Evolutionary conservation across 2,329 filamentous ascomycete genomes (phyloP), one percentile per base, ranked within the genome.

Genomic region (Sclerotinia spermophila): DNA sequence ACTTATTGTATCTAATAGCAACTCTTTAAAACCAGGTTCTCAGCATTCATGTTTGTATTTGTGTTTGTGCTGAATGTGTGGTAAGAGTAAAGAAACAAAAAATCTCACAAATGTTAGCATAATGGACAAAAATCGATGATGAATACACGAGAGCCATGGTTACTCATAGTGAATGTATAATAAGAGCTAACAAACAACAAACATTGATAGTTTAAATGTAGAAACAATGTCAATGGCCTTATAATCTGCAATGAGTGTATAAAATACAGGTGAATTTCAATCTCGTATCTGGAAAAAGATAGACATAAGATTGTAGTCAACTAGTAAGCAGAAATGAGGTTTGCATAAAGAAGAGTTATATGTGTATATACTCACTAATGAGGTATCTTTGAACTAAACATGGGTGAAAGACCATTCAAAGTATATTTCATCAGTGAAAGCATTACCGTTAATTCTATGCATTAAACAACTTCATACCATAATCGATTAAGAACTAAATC

Each of bases 21-120:
- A 3, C 27, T 17, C 17, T 3, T 30, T 7, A 13, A 53, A 1
- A 30, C 5, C 4, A 4, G 2, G 1, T 27, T 7, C 13, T 3
- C 30, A 5, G 30, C 2, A 21, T 33, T 24, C 2, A 33, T 56
- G 3, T 33, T 55, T 33, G 17, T 55, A 4, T 33, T 33, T 33
- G 5, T 38, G 24, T 58, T 38, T 24, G 53, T 11, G 8, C 8
- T 33, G 5, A 6, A 6, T 15, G 11, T 24, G 2, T 58, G 21
- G 3, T 1, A 45, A 58, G 33, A 24, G 30, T 35, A 35, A 7
- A 21, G 13, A 58, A 17, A 17, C 27, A 15, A 0, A n/a, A 27
- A 5, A 51, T 51, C 27, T 51, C 6, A 53, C 15, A 8, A 8
- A 17, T 30, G 13, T 53, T n/a, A 53, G 13, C 5, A 17, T 17